Evolutionary conservation across 495 filamentous ascomycete species (phyloP).

Genomic region (Aspergillus cristatus): DNA sequence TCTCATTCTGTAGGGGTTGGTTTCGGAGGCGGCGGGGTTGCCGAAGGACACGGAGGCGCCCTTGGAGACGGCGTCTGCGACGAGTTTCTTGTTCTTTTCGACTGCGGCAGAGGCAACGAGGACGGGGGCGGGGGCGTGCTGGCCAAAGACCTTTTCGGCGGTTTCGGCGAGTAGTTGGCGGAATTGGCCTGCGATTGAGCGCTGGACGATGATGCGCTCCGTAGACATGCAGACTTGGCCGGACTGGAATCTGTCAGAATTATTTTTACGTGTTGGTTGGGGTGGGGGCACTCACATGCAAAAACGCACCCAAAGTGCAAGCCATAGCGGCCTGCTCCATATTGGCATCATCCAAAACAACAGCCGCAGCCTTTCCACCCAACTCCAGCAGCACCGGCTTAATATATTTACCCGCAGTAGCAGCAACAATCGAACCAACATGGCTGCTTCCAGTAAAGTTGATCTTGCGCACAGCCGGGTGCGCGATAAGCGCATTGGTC

Average conservation of each 20-base stretch:
- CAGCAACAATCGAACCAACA: constrained; percentile 47
- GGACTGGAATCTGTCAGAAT: constrained; percentile 24
- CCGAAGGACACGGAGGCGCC: constrained; percentile 62
- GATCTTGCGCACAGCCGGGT: constrained; percentile 49
- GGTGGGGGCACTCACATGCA: constrained; percentile 31
- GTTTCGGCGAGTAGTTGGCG: constrained; percentile 42
- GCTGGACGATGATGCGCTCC: constrained; percentile 78
- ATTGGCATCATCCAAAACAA: constrained; percentile 52
- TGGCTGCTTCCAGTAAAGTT: constrained; percentile 54
- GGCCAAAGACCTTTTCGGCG: constrained; percentile 39
- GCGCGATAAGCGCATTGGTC: constrained; percentile 47
- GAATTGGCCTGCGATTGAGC: constrained; percentile 56
- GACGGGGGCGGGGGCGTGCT: constrained; percentile 41
- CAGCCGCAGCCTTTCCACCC: constrained; percentile 51
- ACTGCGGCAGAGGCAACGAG: constrained; percentile 54
- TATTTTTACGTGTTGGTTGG: neutral
- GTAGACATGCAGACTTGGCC: constrained; percentile 93
- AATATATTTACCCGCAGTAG: constrained; percentile 43
- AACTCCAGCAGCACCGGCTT: constrained; percentile 56
- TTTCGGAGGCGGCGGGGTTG: constrained; percentile 38
- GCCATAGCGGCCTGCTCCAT: constrained; percentile 44
- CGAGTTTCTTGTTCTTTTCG: constrained; percentile 57
- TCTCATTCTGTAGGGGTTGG: constrained; percentile 47
- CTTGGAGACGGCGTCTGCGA: constrained; percentile 55
- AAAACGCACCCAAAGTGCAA: constrained; percentile 43